Percentiles rank a stretch among this genome's conserved stretches.
phyloP scores from a whole-genome alignment of 2,329 filamentous ascomycete genomes.

The Fusarium dlaminii region DNA sequence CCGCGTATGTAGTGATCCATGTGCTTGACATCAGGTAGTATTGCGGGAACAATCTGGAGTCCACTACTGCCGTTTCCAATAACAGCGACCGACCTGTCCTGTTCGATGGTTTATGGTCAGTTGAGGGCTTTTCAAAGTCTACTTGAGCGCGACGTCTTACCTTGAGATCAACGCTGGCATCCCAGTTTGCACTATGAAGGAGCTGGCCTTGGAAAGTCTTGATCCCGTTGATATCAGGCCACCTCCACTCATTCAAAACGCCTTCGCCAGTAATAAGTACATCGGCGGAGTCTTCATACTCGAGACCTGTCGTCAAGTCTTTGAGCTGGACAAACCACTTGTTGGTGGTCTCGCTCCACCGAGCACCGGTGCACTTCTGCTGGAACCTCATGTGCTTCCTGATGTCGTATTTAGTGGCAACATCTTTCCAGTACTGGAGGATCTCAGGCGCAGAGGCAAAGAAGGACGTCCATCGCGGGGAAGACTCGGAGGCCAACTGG shows the following conservation, averaged over 20 bases:
- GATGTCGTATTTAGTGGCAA: background rate
- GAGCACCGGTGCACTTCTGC: background rate
- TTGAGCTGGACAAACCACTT: constrained; percentile 13
- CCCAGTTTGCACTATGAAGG: constrained; percentile 14
- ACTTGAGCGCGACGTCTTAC: background rate
- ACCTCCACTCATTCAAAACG: constrained; percentile 15
- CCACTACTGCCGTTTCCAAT: constrained; percentile 12
- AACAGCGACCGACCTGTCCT: constrained; percentile 4
- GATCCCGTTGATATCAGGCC: constrained; percentile 5
- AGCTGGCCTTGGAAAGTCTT: background rate
- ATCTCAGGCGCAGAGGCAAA: constrained; percentile 14
- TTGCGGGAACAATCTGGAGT: constrained; percentile 8
- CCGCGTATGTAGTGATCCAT: constrained; percentile 20
- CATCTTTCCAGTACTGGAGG: constrained; percentile 13
- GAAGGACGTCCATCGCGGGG: constrained; percentile 6
- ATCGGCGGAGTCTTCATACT: constrained; percentile 2
- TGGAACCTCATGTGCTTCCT: constrained; percentile 3
- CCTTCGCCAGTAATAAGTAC: constrained; percentile 6
- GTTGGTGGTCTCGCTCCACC: background rate
- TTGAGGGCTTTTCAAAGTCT: accelerated
- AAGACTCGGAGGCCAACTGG: constrained; percentile 3
- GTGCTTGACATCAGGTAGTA: background rate
- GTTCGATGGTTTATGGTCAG: background rate
- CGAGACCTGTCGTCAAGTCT: background rate
- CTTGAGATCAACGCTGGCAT: background rate